phyloP scores from a whole-genome alignment of 768 basidiomycete genomes.

The Paxillus ammoniavirescens region DNA sequence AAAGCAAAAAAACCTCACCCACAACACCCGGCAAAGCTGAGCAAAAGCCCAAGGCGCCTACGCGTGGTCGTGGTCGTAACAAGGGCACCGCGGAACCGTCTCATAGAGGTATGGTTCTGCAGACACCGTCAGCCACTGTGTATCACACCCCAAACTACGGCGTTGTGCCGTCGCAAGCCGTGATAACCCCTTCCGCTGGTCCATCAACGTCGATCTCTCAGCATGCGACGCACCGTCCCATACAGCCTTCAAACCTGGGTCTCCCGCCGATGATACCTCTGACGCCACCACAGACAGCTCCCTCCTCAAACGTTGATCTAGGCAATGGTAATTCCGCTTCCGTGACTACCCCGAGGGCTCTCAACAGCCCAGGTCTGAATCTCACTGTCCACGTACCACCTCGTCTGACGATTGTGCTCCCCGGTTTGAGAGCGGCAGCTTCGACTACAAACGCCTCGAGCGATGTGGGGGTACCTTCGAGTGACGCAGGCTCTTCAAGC shows the following conservation, averaged over 20 bases:
- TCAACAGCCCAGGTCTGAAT: background rate
- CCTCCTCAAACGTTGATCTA: background rate
- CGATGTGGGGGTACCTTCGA: background rate
- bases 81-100: background rate
- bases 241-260: constrained; percentile 14
- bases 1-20: background rate
- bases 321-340: background rate
- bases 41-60: background rate
- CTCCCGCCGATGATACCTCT: constrained; percentile 4
- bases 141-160: constrained; percentile 8
- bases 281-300: background rate
- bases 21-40: background rate
- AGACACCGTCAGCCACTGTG: background rate
- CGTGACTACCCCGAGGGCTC: background rate
- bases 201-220: background rate
- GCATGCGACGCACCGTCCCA: constrained; percentile 1
- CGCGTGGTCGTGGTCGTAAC: background rate
- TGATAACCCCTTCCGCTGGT: background rate
- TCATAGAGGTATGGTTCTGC: background rate
- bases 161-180: background rate
- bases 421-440: background rate
- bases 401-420: constrained; percentile 5
- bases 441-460: background rate
- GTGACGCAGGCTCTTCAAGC: background rate
- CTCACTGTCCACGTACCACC: background rate